These are phyloP conservation scores for Globisporangium heterothallicum DNA, from an alignment of 352 stramenopile genomes.

Conservation along the genomic window DNA sequence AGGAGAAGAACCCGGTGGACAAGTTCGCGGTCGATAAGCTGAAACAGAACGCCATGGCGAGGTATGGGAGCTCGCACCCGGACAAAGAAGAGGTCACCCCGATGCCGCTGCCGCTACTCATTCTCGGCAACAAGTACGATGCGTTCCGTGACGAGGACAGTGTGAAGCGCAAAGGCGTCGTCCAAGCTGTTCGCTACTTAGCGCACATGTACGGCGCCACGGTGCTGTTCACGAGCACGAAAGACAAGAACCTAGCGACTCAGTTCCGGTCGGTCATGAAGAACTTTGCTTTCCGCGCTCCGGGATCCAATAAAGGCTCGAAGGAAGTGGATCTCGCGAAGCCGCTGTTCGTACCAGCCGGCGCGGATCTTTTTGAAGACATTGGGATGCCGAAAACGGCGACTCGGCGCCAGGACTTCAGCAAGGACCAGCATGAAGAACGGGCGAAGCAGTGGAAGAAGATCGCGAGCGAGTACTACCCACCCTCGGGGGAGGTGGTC, in stretches of 20 bases:
- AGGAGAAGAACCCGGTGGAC: conserved; percentile 68
- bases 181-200: conserved; percentile 82
- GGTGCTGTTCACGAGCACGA: conserved; percentile 81
- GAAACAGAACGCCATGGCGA: conserved; percentile 38
- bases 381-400: conserved; percentile 63
- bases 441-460: conserved; percentile 67
- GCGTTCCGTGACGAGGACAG: conserved; percentile 83
- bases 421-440: conserved; percentile 50
- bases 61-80: conserved; percentile 55
- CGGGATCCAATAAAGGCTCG: conserved; percentile 28
- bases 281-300: conserved; percentile 47
- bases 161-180: conserved; percentile 77
- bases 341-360: conserved; percentile 63
- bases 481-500: conserved; percentile 28
- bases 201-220: conserved; percentile 84
- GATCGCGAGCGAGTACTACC: conserved; percentile 57
- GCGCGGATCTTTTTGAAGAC: conserved; percentile 67
- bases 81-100: conserved; percentile 74
- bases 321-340: conserved; percentile 71
- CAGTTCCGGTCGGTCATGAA: conserved; percentile 70
- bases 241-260: conserved; percentile 77
- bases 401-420: conserved; percentile 36
- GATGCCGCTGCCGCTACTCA: conserved; percentile 68
- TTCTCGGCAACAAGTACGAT: conserved; percentile 90
- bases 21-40: conserved; percentile 49